Evolutionary conservation across 2,329 filamentous ascomycete species (phyloP).

Genomic region (Coleophoma crateriformis): DNA sequence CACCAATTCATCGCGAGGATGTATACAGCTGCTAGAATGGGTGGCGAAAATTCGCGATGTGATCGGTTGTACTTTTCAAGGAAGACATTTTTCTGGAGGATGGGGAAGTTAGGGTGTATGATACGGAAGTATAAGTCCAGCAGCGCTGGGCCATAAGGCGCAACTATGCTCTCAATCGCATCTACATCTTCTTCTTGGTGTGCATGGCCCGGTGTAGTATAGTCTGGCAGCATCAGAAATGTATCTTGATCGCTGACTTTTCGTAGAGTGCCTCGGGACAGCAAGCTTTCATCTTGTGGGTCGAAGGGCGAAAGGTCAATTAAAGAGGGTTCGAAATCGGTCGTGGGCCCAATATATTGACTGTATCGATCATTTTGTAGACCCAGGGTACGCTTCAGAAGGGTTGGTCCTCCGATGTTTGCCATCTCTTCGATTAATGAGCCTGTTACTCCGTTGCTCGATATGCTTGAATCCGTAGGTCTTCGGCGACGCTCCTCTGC

Average conservation of each 20-base stretch:
- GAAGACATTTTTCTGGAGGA: slow-evolving; percentile 77
- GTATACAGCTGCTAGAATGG: slow-evolving; percentile 75
- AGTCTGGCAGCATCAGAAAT: slow-evolving; percentile 75
- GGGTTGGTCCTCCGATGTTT: slow-evolving; percentile 60
- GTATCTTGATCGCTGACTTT: slow-evolving; percentile 74
- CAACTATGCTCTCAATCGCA: slow-evolving; percentile 70
- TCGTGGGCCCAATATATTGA: slow-evolving; percentile 78
- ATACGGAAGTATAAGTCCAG: slow-evolving; percentile 78
- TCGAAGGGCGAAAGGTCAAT: slow-evolving; percentile 78
- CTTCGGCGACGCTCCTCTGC: slow-evolving; percentile 47
- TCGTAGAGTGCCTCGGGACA: slow-evolving; percentile 63
- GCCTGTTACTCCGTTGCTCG: slow-evolving; percentile 55
- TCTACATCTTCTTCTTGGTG: slow-evolving; percentile 64
- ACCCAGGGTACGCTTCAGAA: slow-evolving; percentile 66
- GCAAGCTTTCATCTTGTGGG: slow-evolving; percentile 72
- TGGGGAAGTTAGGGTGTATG: slow-evolving; percentile 76
- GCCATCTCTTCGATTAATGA: slow-evolving; percentile 66
- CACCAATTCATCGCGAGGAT: slow-evolving; percentile 86
- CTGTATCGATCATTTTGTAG: slow-evolving; percentile 74
- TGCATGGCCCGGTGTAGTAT: slow-evolving; percentile 64
- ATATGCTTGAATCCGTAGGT: slow-evolving; percentile 52
- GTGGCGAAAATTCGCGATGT: slow-evolving; percentile 69
- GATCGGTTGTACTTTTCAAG: slow-evolving; percentile 71
- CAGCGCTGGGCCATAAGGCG: slow-evolving; percentile 69
- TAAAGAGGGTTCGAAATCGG: slow-evolving; percentile 77